Evolutionary conservation across 73 alveolate species (phyloP).

Genomic region (Stentor coeruleus): DNA sequence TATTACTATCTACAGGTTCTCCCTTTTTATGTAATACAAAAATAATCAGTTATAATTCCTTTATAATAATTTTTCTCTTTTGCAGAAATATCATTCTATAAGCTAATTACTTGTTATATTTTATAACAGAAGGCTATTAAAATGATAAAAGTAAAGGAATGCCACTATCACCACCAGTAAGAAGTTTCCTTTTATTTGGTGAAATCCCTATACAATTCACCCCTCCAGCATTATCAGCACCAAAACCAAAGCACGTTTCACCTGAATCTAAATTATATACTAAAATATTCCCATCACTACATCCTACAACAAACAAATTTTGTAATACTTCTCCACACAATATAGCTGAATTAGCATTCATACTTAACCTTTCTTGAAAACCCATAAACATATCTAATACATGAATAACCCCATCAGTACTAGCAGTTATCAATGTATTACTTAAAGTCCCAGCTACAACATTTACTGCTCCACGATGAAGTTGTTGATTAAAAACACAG

Average conservation of each 20-base stretch:
- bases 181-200: slow-evolving; percentile 52
- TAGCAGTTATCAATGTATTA: slow-evolving; percentile 86
- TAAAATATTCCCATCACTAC: slow-evolving; percentile 97
- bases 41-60: no score
- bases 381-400: slow-evolving; percentile 76
- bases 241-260: slow-evolving; percentile 94
- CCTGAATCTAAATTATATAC: slow-evolving; percentile 83
- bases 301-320: slow-evolving; percentile 92
- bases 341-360: slow-evolving; percentile 94
- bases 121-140: no score
- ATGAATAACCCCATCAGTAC: slow-evolving; percentile 91
- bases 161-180: slow-evolving; percentile 86
- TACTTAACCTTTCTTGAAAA: slow-evolving; percentile 69
- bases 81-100: no score
- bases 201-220: slow-evolving; percentile 67
- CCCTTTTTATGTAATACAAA: no score
- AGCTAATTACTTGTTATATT: no score
- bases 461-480: slow-evolving; percentile 94
- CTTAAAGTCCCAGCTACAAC: slow-evolving; percentile 56
- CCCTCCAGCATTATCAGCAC: slow-evolving; percentile 83
- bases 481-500: slow-evolving; percentile 62
- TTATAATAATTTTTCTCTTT: no score
- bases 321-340: slow-evolving; percentile 84
- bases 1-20: no score
- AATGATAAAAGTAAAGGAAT: slow-evolving; percentile 56